Base-by-base conservation (phyloP, 805 yeast species). In the Metschnikowia aberdeeniae region DNA sequence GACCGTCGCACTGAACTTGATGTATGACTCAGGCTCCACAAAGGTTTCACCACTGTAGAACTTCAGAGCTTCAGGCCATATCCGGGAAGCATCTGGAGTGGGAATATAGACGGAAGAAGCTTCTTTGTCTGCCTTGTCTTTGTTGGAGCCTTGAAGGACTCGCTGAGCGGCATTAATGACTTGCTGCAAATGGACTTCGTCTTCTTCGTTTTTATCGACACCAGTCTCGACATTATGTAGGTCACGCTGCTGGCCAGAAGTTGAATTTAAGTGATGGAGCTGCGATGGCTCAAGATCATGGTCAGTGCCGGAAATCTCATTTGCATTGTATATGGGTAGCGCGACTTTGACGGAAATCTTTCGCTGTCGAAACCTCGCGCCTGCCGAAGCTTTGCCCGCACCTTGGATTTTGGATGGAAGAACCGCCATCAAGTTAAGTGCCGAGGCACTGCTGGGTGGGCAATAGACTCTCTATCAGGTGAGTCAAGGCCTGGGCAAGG, bases 161-260 rank as follows among this genome's bases (percentile, higher is more conserved):
- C 81, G 80, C 42, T 81, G 84, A 1, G 89, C 80, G 11, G 92
- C 92, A 64, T 82, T 82, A 53, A 93, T 84, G 40, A 90, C 97
- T 51, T 85, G 88, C 63, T 92, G 96, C 51, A 93, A 74, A 77
- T 93, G 99, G 34, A 87, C 93, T 64, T 93, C 99, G 56, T 89
- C 96, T 66, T 93, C 99, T 66, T 93, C 99, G 55, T 86, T 89
- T 63, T 93, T 93, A 60, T 93, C 99, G 34, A 93, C 99, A 67
- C 99, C 99, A 6, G 98, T 92, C 58, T 93, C 99, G 36, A 93
- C 79, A 50, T 89, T 88, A 57, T 88, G 89, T 27, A 87, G 67
- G 52, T 92, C 97, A 35, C 98, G 80, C 62, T 86, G 95, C 56
- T 82, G 86, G 47, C 80, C 86, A 22, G 82, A 78, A 35, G 57